A percentile compares a stretch with the other conserved stretches of the same genome.
phyloP scores from a whole-genome alignment of 306 rosid genomes.

The Cucumis melo region DNA sequence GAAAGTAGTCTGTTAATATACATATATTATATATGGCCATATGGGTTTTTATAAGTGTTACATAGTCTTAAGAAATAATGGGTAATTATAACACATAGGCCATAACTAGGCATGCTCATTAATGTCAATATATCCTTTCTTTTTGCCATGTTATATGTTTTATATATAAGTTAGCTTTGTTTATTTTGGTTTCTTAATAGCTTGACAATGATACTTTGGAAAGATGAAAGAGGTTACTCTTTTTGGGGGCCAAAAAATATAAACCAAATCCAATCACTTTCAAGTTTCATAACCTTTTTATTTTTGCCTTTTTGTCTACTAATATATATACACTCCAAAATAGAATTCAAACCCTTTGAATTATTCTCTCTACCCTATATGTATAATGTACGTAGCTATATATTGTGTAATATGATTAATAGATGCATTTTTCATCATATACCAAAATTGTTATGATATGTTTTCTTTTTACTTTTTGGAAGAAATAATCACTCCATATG shows the following conservation, averaged over 20 bases:
- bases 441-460: no score
- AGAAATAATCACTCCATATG: background rate
- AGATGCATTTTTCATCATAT: background rate
- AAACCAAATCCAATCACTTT: background rate
- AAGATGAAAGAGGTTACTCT: background rate
- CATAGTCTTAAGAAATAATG: constrained; percentile 3
- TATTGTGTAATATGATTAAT: background rate
- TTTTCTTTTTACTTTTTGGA: no score
- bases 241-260: background rate
- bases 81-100: background rate
- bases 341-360: background rate
- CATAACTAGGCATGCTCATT: background rate
- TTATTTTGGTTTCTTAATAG: background rate
- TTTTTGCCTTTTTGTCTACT: background rate
- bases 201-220: constrained; percentile 3
- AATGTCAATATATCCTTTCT: background rate
- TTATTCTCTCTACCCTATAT: background rate
- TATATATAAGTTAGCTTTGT: background rate
- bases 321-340: background rate
- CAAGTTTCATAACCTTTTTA: no score
- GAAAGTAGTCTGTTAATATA: background rate
- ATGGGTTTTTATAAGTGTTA: background rate
- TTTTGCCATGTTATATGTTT: constrained; percentile 1
- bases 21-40: background rate
- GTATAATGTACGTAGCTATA: background rate